Base-by-base conservation (phyloP, 768 basidiomycete species). In the Kwoniella sp. region DNA sequence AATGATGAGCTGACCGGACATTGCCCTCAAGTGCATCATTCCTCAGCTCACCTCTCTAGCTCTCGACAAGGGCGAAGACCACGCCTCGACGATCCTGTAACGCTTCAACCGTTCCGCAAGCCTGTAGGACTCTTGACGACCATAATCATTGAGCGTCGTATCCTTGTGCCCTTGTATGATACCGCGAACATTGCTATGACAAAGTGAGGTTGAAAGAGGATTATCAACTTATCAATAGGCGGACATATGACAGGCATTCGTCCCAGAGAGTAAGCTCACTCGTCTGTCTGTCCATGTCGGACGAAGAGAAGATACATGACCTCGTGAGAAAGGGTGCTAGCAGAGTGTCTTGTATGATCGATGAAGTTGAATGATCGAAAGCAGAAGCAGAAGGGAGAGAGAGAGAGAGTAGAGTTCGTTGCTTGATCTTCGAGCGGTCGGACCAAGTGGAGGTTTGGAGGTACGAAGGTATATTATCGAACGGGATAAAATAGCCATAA, bases 41-140 rank as follows among this genome's bases (percentile, higher is more conserved):
- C n/a, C n/a, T 5, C 47, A 20, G 67, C 65, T 80, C 74, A 91
- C 91, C 82, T 86, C 84, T 53, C 79, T 81, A 13, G 91, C 91
- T 63, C 92, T 83, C 55, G 71, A 81, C 55, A 93, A 84, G 82
- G 92, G 90, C 73, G 91, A 93, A 65, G 85, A 86, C 74, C 85
- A 87, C 30, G 87, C 89, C 28, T 79, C 79, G 37, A 83, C 84
- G 68, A 93, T 89, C 8, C 80, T 81, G 20, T 88, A 80, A 34
- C 81, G 74, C 73, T 83, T 84, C 26, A 78, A 58, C 4, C 61
- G 45, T 17, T 70, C 37, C 13, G 69, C 71, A 0, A 76, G 45
- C 1, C 73, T 58, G 1, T n/a, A 15, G 5, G 79, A 77, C 56
- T 81, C 75, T 0, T 58, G 59, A 13, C 74, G 55, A 4, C 81